Conservation (phyloP, 164 flowering plant species). For the grape (Vitis vinifera) region DNA sequence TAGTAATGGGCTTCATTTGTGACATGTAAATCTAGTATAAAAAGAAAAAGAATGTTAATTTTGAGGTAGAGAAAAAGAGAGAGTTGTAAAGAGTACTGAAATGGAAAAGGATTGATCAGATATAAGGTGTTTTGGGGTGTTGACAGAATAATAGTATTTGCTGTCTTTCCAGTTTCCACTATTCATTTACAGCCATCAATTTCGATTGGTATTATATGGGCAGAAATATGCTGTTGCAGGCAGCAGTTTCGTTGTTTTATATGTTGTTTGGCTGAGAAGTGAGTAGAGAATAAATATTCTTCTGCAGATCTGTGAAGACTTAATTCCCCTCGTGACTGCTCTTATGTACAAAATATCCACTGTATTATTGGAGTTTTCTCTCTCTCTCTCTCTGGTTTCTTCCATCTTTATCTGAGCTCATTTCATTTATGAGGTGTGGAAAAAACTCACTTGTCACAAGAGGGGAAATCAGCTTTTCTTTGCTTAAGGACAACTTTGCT, state of each 20-base stretch:
- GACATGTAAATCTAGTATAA: no score
- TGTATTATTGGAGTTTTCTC: constrained; percentile 21
- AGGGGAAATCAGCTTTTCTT: no score
- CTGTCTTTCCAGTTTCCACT: not conserved
- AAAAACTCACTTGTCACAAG: not conserved
- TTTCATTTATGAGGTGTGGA: not conserved
- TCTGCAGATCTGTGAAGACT: constrained; percentile 21
- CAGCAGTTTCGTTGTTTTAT: constrained; percentile 43
- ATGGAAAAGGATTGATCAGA: not conserved
- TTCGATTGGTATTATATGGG: constrained; percentile 18
- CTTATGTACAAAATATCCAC: constrained; percentile 13
- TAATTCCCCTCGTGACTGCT: constrained; percentile 43
- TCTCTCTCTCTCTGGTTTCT: not conserved
- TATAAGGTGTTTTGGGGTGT: not conserved
- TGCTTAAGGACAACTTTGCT: no score
- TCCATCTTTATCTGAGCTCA: not conserved
- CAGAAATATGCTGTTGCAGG: constrained; percentile 35
- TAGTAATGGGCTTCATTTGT: no score
- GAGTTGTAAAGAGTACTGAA: no score
- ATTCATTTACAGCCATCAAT: constrained; percentile 21
- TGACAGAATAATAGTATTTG: not conserved
- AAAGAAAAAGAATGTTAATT: not conserved
- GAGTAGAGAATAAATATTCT: constrained; percentile 36
- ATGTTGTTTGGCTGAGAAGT: constrained; percentile 35
- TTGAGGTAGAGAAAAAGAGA: not conserved